These are phyloP conservation scores for Vaccinium myrtillus DNA, from an alignment of 148 eudicot genomes.

Conservation along the genomic window DNA sequence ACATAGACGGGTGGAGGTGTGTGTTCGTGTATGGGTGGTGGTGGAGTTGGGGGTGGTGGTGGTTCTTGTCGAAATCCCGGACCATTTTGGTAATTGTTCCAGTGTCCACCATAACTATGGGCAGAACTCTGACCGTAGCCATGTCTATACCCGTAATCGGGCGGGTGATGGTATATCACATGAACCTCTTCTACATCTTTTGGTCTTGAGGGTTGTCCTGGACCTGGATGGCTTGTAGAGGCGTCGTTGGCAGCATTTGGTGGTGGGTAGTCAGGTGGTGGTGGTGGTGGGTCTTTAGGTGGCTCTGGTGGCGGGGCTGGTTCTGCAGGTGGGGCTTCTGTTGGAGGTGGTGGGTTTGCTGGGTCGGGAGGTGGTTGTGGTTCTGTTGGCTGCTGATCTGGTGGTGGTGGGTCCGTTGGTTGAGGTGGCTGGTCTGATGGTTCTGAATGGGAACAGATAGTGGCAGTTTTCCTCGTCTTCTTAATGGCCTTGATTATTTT, in stretches of 20 bases:
- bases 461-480: constrained; percentile 70
- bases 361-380: constrained; percentile 26
- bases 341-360: constrained; percentile 23
- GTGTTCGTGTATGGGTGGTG: background rate
- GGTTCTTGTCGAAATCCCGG: constrained; percentile 31
- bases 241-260: constrained; percentile 26
- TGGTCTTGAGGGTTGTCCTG: constrained; percentile 32
- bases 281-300: constrained; percentile 39
- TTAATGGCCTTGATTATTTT: constrained; percentile 77
- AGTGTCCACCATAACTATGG: constrained; percentile 26
- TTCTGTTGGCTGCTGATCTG: constrained; percentile 23
- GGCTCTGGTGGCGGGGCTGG: constrained; percentile 37
- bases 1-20: constrained; percentile 39
- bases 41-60: constrained; percentile 21
- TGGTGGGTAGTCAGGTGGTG: constrained; percentile 22
- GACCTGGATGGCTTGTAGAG: constrained; percentile 38
- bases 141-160: constrained; percentile 39
- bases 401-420: constrained; percentile 35
- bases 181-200: constrained; percentile 47
- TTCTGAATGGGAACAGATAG: constrained; percentile 72
- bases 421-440: constrained; percentile 60
- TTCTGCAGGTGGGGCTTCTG: constrained; percentile 25
- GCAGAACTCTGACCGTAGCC: constrained; percentile 23
- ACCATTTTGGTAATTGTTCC: constrained; percentile 23
- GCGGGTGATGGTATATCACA: constrained; percentile 44